Conservation (phyloP, 495 filamentous ascomycete genomes). For the Evernia prunastri region DNA sequence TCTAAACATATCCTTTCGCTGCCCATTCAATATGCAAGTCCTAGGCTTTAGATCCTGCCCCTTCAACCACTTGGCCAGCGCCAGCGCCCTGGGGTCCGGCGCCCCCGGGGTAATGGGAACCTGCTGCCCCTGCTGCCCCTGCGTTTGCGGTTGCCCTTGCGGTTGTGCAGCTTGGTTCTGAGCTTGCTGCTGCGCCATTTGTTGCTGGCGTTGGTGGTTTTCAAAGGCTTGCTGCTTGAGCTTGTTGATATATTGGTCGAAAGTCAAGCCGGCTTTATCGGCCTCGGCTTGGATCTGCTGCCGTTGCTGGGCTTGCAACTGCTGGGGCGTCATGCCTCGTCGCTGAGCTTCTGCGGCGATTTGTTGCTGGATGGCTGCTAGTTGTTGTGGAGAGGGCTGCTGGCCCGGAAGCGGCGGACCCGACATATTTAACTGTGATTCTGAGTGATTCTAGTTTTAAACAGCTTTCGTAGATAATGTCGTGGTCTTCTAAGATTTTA, state of each 20-base stretch:
- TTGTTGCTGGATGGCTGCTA: conserved; percentile 76
- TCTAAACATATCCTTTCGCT: conserved; percentile 97
- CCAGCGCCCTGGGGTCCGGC: conserved; percentile 79
- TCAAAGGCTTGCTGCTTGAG: conserved; percentile 58
- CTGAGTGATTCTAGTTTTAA: conserved; percentile 26
- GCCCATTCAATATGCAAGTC: conserved; percentile 90
- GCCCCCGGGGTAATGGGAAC: conserved; percentile 56
- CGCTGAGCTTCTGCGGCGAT: conserved; percentile 68
- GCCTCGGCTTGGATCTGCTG: conserved; percentile 56
- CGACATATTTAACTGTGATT: conserved; percentile 36
- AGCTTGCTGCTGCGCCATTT: conserved; percentile 38
- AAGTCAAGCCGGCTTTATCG: conserved; percentile 52
- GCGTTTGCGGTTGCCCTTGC: conserved; percentile 21
- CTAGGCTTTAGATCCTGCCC: conserved; percentile 80
- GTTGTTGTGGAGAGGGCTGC: conserved; percentile 78
- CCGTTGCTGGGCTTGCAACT: conserved; percentile 58
- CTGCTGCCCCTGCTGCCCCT: conserved; percentile 38
- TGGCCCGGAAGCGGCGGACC: conserved; percentile 43
- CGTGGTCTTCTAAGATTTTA: neutral
- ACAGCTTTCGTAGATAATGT: neutral
- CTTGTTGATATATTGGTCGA: conserved; percentile 59
- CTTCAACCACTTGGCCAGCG: conserved; percentile 83
- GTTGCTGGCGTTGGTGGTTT: conserved; percentile 42
- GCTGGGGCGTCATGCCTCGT: conserved; percentile 66
- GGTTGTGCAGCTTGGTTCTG: conserved; percentile 33